A percentile compares a stretch with the other conserved stretches of the same genome.
Evolutionary conservation across 176 grass and related monocot species (phyloP).

Genomic region (Paspalum vaginatum): DNA sequence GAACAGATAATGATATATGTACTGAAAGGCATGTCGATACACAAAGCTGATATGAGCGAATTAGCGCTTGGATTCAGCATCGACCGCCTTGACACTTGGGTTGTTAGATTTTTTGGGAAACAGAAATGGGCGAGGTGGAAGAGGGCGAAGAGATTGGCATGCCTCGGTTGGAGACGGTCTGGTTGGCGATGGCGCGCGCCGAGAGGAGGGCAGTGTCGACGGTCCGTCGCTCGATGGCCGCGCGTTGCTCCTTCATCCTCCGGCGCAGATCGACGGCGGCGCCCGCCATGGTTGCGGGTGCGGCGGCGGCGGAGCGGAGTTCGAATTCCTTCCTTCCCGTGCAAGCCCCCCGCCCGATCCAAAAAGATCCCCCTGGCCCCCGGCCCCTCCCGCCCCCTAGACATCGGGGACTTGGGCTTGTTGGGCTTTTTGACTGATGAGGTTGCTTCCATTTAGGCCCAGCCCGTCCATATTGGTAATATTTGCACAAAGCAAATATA

Average conservation of each 20-base stretch:
- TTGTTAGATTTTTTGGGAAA: too few relatives aligned
- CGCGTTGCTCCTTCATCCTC: slow-evolving; percentile 43
- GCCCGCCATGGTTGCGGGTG: slow-evolving; percentile 1
- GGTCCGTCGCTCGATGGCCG: slow-evolving; percentile 37
- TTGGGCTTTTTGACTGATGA: too few relatives aligned
- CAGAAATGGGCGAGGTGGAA: not conserved
- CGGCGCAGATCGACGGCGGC: slow-evolving; percentile 26
- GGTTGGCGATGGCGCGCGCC: slow-evolving; percentile 53
- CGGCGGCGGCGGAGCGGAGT: not conserved
- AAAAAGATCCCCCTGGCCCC: too few relatives aligned
- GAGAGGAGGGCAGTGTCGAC: slow-evolving; percentile 62
- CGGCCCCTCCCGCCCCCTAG: too few relatives aligned
- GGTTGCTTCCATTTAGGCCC: too few relatives aligned
- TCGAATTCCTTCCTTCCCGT: not conserved
- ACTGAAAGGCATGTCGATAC: slow-evolving; percentile 1
- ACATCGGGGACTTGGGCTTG: too few relatives aligned
- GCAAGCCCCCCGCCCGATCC: not conserved
- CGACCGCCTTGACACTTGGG: not conserved
- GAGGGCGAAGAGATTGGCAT: not conserved
- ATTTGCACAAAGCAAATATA: too few relatives aligned
- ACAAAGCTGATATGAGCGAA: too few relatives aligned
- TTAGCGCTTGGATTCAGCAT: not conserved
- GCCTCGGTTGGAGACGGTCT: slow-evolving; percentile 60
- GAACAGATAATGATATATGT: not conserved
- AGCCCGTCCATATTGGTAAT: too few relatives aligned